These are phyloP conservation scores for Pseudofabraea citricarpa DNA, from an alignment of 2,329 filamentous ascomycete genomes.

Conservation along the genomic window DNA sequence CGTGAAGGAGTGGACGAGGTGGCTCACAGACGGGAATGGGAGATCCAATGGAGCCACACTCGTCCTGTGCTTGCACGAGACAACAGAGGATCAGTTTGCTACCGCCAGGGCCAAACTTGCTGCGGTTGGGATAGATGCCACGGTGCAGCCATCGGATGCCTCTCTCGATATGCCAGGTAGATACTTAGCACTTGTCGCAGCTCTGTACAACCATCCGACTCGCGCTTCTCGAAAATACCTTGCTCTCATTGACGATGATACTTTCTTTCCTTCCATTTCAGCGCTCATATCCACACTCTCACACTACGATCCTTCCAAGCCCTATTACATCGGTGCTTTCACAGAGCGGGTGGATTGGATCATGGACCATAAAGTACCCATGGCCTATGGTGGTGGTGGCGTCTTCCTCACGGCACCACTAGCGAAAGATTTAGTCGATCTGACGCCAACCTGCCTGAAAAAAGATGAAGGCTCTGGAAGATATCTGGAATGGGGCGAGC, in stretches of 20 bases:
- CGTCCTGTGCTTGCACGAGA: constrained; percentile 48
- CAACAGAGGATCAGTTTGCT: constrained; percentile 44
- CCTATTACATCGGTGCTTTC: constrained; percentile 27
- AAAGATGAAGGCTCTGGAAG: constrained; percentile 12
- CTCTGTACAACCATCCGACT: constrained; percentile 45
- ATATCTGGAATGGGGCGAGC: constrained; percentile 19
- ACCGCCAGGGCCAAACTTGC: constrained; percentile 41
- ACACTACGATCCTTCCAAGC: constrained; percentile 21
- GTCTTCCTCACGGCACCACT: constrained; percentile 23
- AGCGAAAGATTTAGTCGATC: constrained; percentile 12
- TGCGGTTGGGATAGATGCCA: constrained; percentile 48
- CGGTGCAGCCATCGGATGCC: constrained; percentile 49
- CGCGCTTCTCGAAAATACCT: constrained; percentile 20
- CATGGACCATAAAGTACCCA: constrained; percentile 16
- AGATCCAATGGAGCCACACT: constrained; percentile 53
- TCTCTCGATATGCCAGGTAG: constrained; percentile 53
- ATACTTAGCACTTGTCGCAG: constrained; percentile 50
- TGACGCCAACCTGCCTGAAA: constrained; percentile 18
- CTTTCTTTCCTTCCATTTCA: constrained; percentile 25
- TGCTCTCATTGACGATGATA: constrained; percentile 28
- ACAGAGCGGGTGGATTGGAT: constrained; percentile 27
- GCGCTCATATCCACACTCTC: constrained; percentile 27
- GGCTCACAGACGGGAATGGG: constrained; percentile 53
- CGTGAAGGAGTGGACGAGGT: constrained; percentile 54
- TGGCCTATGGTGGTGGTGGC: constrained; percentile 28